Conservation (phyloP, 2,329 filamentous ascomycete species). For the Macrophomina pseudophaseolina region DNA sequence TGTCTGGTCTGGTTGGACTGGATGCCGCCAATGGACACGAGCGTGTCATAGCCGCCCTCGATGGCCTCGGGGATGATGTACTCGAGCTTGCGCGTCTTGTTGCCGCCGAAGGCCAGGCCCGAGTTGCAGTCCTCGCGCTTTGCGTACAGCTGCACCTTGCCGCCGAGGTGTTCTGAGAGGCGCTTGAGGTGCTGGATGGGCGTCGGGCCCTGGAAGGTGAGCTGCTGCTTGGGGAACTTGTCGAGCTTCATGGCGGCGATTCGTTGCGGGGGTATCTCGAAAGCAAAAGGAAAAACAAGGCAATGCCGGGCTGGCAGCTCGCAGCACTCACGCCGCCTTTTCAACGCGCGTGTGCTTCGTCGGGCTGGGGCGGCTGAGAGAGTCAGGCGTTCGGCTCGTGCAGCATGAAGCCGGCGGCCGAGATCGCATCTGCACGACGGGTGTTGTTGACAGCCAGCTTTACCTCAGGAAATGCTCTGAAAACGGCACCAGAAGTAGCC, state of each 20-base stretch:
- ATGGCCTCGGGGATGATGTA: constrained; percentile 70
- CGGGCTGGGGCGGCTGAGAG: constrained; percentile 1
- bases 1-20: constrained; percentile 74
- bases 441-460: constrained; percentile 18
- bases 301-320: neutral
- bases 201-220: constrained; percentile 70
- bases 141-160: constrained; percentile 67
- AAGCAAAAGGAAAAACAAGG: neutral
- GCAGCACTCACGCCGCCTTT: constrained; percentile 7
- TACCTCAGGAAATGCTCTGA: neutral
- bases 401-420: constrained; percentile 5
- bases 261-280: neutral
- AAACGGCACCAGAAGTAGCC: neutral
- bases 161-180: constrained; percentile 65
- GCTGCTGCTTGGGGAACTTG: constrained; percentile 38
- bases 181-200: constrained; percentile 71
- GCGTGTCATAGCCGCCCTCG: constrained; percentile 61
- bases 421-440: constrained; percentile 6
- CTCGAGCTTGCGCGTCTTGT: constrained; percentile 73
- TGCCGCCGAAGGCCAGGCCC: constrained; percentile 69
- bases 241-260: constrained; percentile 25
- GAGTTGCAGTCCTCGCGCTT: constrained; percentile 76
- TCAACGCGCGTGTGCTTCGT: neutral
- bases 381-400: constrained; percentile 8
- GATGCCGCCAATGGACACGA: constrained; percentile 70